These are phyloP conservation scores for Aspergillaceae sp. DNA, from an alignment of 2,329 filamentous ascomycete species.

Conservation along the genomic window DNA sequence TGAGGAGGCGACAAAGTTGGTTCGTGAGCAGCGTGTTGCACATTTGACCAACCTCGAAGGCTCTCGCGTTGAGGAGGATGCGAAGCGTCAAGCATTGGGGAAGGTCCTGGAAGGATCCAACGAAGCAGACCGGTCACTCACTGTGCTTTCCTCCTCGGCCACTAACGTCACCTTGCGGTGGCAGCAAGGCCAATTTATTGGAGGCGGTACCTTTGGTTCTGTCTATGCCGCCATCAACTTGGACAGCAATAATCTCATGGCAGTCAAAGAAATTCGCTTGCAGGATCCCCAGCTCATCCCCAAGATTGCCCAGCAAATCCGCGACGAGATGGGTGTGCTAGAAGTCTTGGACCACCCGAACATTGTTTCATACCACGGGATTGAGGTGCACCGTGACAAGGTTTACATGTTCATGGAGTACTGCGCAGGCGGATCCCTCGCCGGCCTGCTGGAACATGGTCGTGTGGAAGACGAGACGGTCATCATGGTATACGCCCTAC, in stretches of 20 bases:
- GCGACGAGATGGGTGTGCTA: constrained; percentile 92
- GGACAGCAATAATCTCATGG: constrained; percentile 93
- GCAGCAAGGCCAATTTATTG: constrained; percentile 98
- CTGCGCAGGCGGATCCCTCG: constrained; percentile 88
- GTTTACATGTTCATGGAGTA: constrained; percentile 99
- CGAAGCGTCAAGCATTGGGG: constrained; percentile 78
- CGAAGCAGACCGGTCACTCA: constrained; percentile 89
- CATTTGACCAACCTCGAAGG: constrained; percentile 71
- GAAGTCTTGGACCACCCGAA: constrained; percentile 96
- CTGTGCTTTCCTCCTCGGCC: constrained; percentile 84
- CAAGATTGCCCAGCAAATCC: constrained; percentile 84
- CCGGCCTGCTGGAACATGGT: constrained; percentile 82
- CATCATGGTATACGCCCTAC: constrained; percentile 90
- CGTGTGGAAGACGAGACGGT: constrained; percentile 97
- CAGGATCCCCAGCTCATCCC: constrained; percentile 96
- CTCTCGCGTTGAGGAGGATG: constrained; percentile 65
- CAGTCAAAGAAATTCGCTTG: constrained; percentile 94
- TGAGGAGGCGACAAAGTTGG: constrained; percentile 68
- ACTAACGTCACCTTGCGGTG: constrained; percentile 93
- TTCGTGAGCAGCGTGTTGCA: constrained; percentile 66
- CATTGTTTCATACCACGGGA: constrained; percentile 94
- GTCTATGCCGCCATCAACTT: constrained; percentile 97
- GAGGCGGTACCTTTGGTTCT: constrained; percentile 92
- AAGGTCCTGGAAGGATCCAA: constrained; percentile 89
- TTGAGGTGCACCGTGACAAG: constrained; percentile 95